Evolutionary conservation across 495 filamentous ascomycete genomes (phyloP).

Genomic region (Antarctomyces pellizariae): DNA sequence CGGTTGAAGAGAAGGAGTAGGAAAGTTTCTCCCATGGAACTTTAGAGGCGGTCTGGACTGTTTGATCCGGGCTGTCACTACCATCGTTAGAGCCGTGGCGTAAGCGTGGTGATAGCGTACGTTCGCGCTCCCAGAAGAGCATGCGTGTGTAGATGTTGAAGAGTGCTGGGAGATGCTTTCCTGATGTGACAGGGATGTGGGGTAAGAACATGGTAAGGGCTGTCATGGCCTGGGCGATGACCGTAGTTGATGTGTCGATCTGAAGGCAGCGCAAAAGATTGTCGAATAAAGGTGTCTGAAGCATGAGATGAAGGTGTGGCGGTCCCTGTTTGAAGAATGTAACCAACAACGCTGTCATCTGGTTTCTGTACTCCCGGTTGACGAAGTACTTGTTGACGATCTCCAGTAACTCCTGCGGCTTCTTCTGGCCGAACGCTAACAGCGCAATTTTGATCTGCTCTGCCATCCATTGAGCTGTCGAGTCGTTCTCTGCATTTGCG

Average conservation of each 20-base stretch:
- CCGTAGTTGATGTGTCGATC: slow-evolving; percentile 44
- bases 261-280: slow-evolving; percentile 45
- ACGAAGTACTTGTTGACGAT: slow-evolving; percentile 34
- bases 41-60: background rate
- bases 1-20: slow-evolving; percentile 29
- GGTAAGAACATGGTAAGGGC: slow-evolving; percentile 53
- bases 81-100: slow-evolving; percentile 1
- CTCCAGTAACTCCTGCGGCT: slow-evolving; percentile 38
- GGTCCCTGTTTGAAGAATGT: slow-evolving; percentile 42
- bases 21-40: slow-evolving; percentile 34
- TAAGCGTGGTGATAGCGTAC: background rate
- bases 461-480: slow-evolving; percentile 26
- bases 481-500: slow-evolving; percentile 17
- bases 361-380: slow-evolving; percentile 30
- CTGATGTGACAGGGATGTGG: slow-evolving; percentile 43
- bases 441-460: slow-evolving; percentile 21
- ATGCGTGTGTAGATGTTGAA: slow-evolving; percentile 56
- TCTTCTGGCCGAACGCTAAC: slow-evolving; percentile 29
- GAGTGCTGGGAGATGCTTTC: slow-evolving; percentile 34
- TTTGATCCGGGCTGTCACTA: background rate
- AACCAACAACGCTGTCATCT: slow-evolving; percentile 32
- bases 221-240: slow-evolving; percentile 40
- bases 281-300: slow-evolving; percentile 39
- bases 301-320: slow-evolving; percentile 44
- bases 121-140: slow-evolving; percentile 44